These are phyloP conservation scores for Glycine soja DNA, from an alignment of 306 rosid genomes.

Conservation along the genomic window DNA sequence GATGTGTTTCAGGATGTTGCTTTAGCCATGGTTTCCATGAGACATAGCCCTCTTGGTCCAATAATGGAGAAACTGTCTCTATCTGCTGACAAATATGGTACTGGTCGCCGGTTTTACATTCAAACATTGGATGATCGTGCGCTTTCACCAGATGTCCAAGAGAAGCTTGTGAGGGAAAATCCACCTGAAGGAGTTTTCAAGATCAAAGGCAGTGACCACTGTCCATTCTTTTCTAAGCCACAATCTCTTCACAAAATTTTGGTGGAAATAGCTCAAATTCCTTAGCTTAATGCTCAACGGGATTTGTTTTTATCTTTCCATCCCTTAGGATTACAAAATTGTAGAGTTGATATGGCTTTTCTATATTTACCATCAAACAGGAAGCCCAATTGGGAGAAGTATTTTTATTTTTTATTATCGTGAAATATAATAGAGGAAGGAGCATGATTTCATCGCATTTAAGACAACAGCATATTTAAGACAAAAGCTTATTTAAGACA, in stretches of 20 bases:
- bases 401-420: conserved; percentile 38
- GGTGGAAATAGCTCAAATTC: conserved; percentile 91
- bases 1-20: conserved; percentile 85
- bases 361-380: conserved; percentile 34
- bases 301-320: conserved; percentile 10
- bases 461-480: background rate
- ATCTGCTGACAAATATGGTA: conserved; percentile 73
- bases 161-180: conserved; percentile 91
- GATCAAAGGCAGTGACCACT: conserved; percentile 96
- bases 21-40: conserved; percentile 95
- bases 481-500: conserved; percentile 19
- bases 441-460: no score
- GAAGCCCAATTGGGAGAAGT: conserved; percentile 47
- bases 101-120: conserved; percentile 74
- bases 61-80: conserved; percentile 90
- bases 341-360: conserved; percentile 39
- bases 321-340: conserved; percentile 19
- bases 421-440: no score
- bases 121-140: conserved; percentile 93
- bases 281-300: conserved; percentile 52
- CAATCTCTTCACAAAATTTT: conserved; percentile 88
- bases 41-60: conserved; percentile 89
- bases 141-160: conserved; percentile 96
- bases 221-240: conserved; percentile 97
- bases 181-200: conserved; percentile 97